These are phyloP conservation scores for Erigeron philadelphicus DNA, from an alignment of 140 eudicot species.

Conservation along the genomic window DNA sequence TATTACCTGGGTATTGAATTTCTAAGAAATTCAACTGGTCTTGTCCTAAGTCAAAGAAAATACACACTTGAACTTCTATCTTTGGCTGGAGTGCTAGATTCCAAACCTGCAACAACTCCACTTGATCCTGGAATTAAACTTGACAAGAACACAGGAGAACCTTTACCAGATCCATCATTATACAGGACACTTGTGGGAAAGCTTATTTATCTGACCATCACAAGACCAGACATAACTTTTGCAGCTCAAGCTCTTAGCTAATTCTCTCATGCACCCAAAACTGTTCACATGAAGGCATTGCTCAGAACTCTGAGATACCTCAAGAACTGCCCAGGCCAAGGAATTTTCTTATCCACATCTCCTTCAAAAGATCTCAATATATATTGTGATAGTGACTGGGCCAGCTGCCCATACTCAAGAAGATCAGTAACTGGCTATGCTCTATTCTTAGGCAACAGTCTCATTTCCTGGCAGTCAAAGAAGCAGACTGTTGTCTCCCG, in stretches of 20 bases:
- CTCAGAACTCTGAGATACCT: neutral
- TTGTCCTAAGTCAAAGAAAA: too few species aligned
- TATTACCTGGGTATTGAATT: too few species aligned
- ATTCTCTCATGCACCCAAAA: neutral
- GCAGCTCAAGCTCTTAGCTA: neutral
- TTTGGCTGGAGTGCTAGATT: too few species aligned
- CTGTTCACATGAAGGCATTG: neutral
- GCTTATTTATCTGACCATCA: neutral
- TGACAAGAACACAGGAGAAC: neutral
- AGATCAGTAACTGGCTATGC: neutral
- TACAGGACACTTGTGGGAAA: neutral
- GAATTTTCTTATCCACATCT: neutral
- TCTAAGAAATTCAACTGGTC: too few species aligned
- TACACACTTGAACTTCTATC: too few species aligned
- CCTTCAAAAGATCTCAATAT: neutral
- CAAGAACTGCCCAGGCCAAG: neutral
- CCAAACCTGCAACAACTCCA: too few species aligned
- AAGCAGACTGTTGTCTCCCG: neutral
- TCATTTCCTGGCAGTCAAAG: neutral
- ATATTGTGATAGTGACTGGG: constrained; percentile 1
- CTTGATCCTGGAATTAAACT: too few species aligned
- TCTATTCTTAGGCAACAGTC: neutral
- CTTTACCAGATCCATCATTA: neutral
- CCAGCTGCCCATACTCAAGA: neutral
- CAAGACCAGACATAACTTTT: neutral